Evolutionary conservation across 2,329 filamentous ascomycete species (phyloP).

Genomic region (Arthrobotrys iridis): DNA sequence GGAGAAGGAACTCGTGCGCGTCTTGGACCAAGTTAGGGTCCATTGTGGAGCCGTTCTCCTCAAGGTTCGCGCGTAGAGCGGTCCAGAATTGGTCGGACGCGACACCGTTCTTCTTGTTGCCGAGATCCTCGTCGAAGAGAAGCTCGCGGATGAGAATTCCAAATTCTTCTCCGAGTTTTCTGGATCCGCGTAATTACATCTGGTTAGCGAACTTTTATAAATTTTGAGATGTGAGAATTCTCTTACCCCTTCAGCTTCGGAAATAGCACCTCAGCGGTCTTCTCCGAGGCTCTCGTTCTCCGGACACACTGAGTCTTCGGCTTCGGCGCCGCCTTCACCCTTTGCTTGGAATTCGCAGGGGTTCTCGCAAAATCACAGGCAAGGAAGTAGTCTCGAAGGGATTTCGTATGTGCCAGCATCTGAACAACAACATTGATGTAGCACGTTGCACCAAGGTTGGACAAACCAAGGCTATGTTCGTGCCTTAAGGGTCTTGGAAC

Average conservation of each 20-base stretch:
- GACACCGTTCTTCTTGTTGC: conserved; percentile 32
- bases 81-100: conserved; percentile 45
- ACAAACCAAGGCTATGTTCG: conserved; percentile 45
- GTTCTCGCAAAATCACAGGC: conserved; percentile 36
- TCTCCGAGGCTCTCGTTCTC: conserved; percentile 35
- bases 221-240: neutral
- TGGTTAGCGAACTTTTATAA: neutral
- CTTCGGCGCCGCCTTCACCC: conserved; percentile 22
- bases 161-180: conserved; percentile 50
- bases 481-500: conserved; percentile 22
- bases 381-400: conserved; percentile 42
- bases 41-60: conserved; percentile 26
- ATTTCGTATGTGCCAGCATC: conserved; percentile 33
- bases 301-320: conserved; percentile 40
- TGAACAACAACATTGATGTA: conserved; percentile 52
- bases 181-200: neutral
- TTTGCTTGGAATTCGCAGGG: conserved; percentile 1
- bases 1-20: conserved; percentile 47
- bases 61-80: conserved; percentile 41
- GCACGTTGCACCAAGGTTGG: conserved; percentile 48
- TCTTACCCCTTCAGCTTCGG: conserved; percentile 40
- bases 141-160: conserved; percentile 39
- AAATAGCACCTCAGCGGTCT: conserved; percentile 33
- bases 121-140: conserved; percentile 24
- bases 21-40: conserved; percentile 49